phyloP scores from a whole-genome alignment of 345 rosid species.

The Nephelium lappaceum region DNA sequence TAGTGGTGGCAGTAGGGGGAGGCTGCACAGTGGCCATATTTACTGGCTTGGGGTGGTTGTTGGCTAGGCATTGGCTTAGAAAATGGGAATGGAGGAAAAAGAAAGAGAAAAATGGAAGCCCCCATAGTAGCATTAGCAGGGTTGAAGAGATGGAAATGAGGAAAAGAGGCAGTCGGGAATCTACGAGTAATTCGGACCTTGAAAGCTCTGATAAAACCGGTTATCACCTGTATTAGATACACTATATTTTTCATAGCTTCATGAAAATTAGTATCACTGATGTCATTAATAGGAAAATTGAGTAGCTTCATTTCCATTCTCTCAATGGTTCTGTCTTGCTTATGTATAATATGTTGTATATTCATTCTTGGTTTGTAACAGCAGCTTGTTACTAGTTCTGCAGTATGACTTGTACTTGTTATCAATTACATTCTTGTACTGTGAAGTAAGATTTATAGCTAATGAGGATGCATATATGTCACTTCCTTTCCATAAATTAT shows the following conservation, averaged over 20 bases:
- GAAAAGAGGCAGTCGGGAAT: conserved; percentile 30
- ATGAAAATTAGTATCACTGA: not conserved
- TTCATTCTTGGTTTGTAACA: not conserved
- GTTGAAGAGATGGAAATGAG: conserved; percentile 41
- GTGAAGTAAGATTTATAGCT: too few species aligned
- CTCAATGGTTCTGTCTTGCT: not conserved
- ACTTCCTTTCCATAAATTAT: too few species aligned
- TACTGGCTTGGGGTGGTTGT: conserved; percentile 40
- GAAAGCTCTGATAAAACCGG: conserved; percentile 50
- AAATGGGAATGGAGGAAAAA: conserved; percentile 48
- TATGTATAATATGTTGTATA: not conserved
- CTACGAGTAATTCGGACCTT: conserved; percentile 42
- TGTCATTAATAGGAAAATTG: not conserved
- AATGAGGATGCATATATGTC: too few species aligned
- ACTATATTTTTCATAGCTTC: not conserved
- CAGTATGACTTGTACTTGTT: not conserved
- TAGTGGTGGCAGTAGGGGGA: conserved; percentile 39
- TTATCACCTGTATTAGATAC: conserved; percentile 33
- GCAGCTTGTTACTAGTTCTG: not conserved
- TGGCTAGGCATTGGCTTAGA: conserved; percentile 43
- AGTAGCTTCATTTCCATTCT: not conserved
- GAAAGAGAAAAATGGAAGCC: conserved; percentile 28
- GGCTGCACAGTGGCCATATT: conserved; percentile 42
- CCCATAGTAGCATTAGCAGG: conserved; percentile 37
- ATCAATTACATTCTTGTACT: not conserved